Evolutionary conservation across 208 protist genomes (phyloP).

Genomic region (Novymonas esmeraldas): DNA sequence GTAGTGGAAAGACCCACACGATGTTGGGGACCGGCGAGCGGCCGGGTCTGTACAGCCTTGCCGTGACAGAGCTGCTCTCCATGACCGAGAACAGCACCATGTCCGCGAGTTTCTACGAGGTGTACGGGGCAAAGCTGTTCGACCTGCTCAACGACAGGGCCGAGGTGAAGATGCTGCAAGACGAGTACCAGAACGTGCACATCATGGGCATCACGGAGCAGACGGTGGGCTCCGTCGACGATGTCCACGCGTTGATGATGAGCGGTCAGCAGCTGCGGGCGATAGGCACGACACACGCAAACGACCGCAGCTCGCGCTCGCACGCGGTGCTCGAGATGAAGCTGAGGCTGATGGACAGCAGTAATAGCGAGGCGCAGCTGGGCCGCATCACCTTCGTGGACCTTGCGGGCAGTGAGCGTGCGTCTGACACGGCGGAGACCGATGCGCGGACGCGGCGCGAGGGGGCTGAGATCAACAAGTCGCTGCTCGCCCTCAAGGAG

Average conservation of each 20-base stretch:
- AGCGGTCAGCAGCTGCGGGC: conserved; percentile 76
- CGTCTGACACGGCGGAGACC: conserved; percentile 89
- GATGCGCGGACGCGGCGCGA: conserved; percentile 92
- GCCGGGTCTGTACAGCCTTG: conserved; percentile 92
- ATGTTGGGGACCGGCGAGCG: conserved; percentile 77
- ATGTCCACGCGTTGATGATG: conserved; percentile 81
- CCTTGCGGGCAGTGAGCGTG: conserved; percentile 98
- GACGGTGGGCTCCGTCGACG: conserved; percentile 52
- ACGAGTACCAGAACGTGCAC: conserved; percentile 90
- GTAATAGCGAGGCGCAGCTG: conserved; percentile 26
- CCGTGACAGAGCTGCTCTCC: conserved; percentile 91
- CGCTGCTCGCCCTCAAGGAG: conserved; percentile 97
- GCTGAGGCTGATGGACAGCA: conserved; percentile 33
- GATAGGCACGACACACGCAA: conserved; percentile 87
- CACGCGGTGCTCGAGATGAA: conserved; percentile 88
- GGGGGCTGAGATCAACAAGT: conserved; percentile 98
- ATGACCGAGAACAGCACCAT: conserved; percentile 48
- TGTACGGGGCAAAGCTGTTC: conserved; percentile 94
- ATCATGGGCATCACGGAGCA: conserved; percentile 93
- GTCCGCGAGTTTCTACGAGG: conserved; percentile 93
- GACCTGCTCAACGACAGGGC: conserved; percentile 93
- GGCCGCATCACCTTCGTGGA: conserved; percentile 98
- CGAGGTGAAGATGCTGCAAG: conserved; percentile 89
- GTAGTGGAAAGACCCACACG: conserved; percentile 93
- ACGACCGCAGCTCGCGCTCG: conserved; percentile 83